Evolutionary conservation across 768 basidiomycete species (phyloP).

Genomic region (Suillus bovinus): DNA sequence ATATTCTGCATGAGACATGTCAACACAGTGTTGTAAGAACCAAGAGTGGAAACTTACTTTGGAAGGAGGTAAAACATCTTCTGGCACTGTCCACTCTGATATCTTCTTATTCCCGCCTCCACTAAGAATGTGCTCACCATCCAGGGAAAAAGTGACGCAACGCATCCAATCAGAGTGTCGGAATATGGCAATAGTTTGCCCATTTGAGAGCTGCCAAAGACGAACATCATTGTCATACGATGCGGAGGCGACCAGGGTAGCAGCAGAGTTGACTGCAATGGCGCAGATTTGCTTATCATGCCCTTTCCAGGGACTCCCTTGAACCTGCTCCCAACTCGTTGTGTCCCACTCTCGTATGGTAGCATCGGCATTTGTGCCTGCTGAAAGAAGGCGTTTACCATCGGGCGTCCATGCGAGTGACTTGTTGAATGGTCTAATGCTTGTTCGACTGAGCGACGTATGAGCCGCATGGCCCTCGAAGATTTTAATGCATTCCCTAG

Average conservation of each 20-base stretch:
- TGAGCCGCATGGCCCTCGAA: background rate
- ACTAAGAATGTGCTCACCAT: background rate
- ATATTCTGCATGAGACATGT: background rate
- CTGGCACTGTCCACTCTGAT: background rate
- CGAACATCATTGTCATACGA: background rate
- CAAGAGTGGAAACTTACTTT: background rate
- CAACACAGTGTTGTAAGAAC: background rate
- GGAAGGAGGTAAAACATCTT: background rate
- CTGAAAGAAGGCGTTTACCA: background rate
- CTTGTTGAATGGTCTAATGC: background rate
- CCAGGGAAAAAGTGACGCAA: background rate
- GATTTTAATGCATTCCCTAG: background rate
- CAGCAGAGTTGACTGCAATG: background rate
- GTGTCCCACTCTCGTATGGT: background rate
- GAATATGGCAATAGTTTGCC: background rate
- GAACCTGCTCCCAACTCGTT: background rate
- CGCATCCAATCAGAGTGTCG: background rate
- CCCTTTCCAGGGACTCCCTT: background rate
- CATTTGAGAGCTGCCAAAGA: background rate
- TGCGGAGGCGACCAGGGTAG: background rate
- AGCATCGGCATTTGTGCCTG: background rate
- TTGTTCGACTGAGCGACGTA: background rate
- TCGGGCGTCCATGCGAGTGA: background rate
- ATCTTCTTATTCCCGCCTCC: background rate
- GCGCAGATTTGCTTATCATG: background rate